These are phyloP conservation scores for Ophiostoma sp. DNA, from an alignment of 2,329 filamentous ascomycete species.

Conservation along the genomic window DNA sequence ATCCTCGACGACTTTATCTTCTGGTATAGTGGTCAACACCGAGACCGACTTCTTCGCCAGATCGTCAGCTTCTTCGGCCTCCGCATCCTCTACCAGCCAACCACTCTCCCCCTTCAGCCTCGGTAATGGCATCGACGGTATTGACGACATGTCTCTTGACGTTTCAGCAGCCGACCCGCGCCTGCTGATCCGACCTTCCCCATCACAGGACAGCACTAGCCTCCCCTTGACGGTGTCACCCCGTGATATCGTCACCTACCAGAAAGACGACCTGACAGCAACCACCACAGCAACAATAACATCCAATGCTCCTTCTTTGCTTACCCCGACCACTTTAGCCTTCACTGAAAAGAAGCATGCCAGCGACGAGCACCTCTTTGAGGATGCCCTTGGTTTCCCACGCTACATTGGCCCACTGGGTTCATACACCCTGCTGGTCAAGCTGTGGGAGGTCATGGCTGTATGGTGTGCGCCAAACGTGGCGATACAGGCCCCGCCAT, in stretches of 20 bases:
- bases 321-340: neutral
- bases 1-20: neutral
- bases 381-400: conserved; percentile 22
- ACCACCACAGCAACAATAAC: neutral
- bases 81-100: neutral
- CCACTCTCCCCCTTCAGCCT: conserved; percentile 12
- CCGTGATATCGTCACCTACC: conserved; percentile 6
- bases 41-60: neutral
- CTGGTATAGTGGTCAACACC: neutral
- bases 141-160: conserved; percentile 4
- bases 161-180: neutral
- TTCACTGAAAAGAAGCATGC: conserved; percentile 11
- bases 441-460: conserved; percentile 24
- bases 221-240: conserved; percentile 12
- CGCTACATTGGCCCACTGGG: conserved; percentile 25
- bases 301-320: neutral
- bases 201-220: neutral
- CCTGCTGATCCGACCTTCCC: neutral
- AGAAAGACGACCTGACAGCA: neutral
- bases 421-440: conserved; percentile 24
- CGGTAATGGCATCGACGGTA: neutral
- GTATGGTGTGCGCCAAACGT: conserved; percentile 10
- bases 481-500: conserved; percentile 14
- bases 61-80: neutral
- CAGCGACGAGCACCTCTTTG: conserved; percentile 22